phyloP scores from a whole-genome alignment of 2,329 filamentous ascomycete genomes.

The Rosellinia necatrix region DNA sequence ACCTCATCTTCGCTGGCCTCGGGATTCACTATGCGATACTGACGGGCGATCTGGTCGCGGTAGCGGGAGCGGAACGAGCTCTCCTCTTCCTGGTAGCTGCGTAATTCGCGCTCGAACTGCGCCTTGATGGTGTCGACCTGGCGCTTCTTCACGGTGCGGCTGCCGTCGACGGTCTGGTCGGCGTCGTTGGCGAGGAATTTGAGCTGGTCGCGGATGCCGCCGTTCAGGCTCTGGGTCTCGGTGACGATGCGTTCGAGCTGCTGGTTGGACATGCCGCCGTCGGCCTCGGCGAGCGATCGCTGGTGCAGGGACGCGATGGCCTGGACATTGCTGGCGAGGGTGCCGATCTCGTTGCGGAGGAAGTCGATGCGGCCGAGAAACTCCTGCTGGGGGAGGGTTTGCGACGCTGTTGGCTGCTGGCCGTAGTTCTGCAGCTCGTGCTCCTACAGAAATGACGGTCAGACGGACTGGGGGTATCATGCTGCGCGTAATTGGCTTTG shows the following conservation, averaged over 20 bases:
- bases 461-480: not conserved
- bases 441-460: constrained; percentile 33
- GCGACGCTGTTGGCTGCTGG: constrained; percentile 32
- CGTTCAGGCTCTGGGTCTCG: constrained; percentile 73
- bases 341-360: constrained; percentile 69
- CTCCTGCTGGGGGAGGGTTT: constrained; percentile 64
- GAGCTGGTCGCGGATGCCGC: constrained; percentile 78
- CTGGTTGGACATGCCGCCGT: constrained; percentile 54
- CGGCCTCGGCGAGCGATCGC: constrained; percentile 69
- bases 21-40: constrained; percentile 82
- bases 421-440: constrained; percentile 62
- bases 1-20: constrained; percentile 78
- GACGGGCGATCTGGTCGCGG: constrained; percentile 77
- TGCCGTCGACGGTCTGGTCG: constrained; percentile 62
- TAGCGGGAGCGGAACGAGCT: constrained; percentile 71
- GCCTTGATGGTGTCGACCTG: constrained; percentile 72
- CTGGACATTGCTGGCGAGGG: constrained; percentile 68
- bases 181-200: constrained; percentile 75
- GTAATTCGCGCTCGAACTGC: constrained; percentile 72
- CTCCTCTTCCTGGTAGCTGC: constrained; percentile 74
- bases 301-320: constrained; percentile 73
- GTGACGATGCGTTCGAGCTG: constrained; percentile 71
- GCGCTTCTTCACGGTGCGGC: constrained; percentile 68
- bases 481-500: not conserved
- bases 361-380: constrained; percentile 71